Percentiles rank a stretch among this genome's conserved stretches.
phyloP scores from a whole-genome alignment of 768 basidiomycete genomes.

The Mrakia hoshinonis region DNA sequence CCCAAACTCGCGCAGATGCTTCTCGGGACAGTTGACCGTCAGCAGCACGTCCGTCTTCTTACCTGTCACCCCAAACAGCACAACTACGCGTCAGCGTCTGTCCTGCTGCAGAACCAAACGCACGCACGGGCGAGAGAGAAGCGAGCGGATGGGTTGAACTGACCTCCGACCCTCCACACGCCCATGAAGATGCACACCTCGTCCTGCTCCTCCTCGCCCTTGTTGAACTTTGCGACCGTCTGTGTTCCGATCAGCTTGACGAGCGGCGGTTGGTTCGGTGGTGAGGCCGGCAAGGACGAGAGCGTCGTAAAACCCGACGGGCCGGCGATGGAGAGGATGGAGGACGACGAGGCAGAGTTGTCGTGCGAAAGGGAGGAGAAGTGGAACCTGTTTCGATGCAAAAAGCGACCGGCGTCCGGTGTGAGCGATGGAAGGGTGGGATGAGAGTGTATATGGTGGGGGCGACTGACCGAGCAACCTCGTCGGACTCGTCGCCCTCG shows the following conservation, averaged over 20 bases:
- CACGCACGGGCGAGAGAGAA: not conserved
- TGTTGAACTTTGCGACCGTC: conserved; percentile 66
- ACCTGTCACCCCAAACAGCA: not conserved
- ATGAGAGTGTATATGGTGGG: not conserved
- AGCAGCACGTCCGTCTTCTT: conserved; percentile 74
- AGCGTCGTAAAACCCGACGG: conserved; percentile 41
- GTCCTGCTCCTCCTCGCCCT: conserved; percentile 37
- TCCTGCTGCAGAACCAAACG: not conserved
- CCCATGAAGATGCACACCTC: conserved; percentile 68
- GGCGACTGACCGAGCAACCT: conserved; percentile 60
- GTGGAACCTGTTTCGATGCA: conserved; percentile 71
- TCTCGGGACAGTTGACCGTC: conserved; percentile 66
- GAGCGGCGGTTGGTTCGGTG: conserved; percentile 40
- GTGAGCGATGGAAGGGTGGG: not conserved
- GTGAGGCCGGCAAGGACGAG: conserved; percentile 42
- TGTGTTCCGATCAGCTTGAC: conserved; percentile 63
- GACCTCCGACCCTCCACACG: conserved; percentile 61
- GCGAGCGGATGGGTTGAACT: conserved; percentile 6
- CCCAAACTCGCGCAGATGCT: conserved; percentile 44
- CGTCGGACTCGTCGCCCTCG: conserved; percentile 44
- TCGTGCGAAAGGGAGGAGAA: conserved; percentile 85
- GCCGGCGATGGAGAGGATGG: conserved; percentile 16
- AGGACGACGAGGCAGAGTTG: conserved; percentile 57
- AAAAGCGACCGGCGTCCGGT: too few relatives aligned
- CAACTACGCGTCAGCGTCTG: not conserved